Base-by-base conservation (phyloP, 2,329 filamentous ascomycete genomes). In the Colletotrichum sansevieriae region DNA sequence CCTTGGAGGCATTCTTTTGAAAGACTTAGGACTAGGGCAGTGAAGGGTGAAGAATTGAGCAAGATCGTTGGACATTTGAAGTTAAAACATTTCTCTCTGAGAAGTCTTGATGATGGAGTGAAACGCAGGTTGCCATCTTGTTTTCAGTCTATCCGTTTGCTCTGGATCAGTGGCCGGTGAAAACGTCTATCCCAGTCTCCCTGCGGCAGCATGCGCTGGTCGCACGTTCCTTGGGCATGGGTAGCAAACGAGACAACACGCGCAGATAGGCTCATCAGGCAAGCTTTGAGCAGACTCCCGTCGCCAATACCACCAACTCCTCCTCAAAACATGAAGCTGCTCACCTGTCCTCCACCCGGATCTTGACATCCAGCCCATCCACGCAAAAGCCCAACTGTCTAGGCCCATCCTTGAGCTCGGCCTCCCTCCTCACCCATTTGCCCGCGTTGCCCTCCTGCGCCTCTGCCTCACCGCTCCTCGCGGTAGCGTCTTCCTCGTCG, bases 321-420 rank as follows among this genome's bases (percentile, higher is more conserved):
- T 7, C 18, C 15, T 41, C 52, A 0, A 35, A 12, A 20, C 35
- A 20, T 22, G 52, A 13, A 7, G 3, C 20, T 10, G 39, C 7
- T 60, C 55, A 81, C 62, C 77, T 79, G 57, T 82, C 66, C 75
- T 95, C 92, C 37, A 97, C 87, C 44, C 94, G 85, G 41, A 98
- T 86, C 71, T 80, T 88, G 10, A 88, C 92, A 75, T 93, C 90
- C 70, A 83, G 77, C 0, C 91, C 90, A 76, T 97, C 94, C 66
- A 98, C 89, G 79, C 91, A 94, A 74, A 94, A 95, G 1, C 94
- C 94, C 72, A 97, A 84, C 78, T 92, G 90, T 74, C 93, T 89
- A 10, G 93, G 95, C 12, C 93, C 92, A 74, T 95, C 91, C 65
- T 87, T 87, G 63, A 98, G 84, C 78, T 95, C 91, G 37, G 94